These are phyloP conservation scores for Hypoxylon lenormandii DNA, from an alignment of 495 filamentous ascomycete genomes.

Conservation along the genomic window DNA sequence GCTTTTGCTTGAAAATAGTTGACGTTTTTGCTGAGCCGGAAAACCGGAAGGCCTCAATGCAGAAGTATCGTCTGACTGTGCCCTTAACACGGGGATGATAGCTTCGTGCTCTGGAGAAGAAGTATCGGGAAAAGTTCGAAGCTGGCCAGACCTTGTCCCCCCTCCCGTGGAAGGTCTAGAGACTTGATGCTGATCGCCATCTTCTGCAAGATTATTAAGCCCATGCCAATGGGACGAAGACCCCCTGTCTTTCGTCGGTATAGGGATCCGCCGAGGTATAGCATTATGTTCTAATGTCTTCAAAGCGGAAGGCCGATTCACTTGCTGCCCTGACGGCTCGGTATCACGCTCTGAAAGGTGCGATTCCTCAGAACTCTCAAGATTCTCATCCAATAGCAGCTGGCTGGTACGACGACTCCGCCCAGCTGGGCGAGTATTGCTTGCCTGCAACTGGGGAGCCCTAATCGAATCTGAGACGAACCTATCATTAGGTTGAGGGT, in stretches of 20 bases:
- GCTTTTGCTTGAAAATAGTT: constrained; percentile 32
- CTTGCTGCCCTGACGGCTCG: neutral
- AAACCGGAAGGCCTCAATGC: constrained; percentile 29
- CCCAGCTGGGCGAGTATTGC: neutral
- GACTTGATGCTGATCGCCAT: constrained; percentile 23
- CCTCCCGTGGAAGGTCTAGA: constrained; percentile 1
- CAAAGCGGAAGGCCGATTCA: constrained; percentile 2
- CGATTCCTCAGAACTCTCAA: neutral
- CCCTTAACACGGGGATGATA: constrained; percentile 7
- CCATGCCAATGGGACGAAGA: constrained; percentile 3
- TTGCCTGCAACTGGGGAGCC: neutral
- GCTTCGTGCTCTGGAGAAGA: constrained; percentile 34
- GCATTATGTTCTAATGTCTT: constrained; percentile 15
- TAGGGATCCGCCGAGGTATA: constrained; percentile 3
- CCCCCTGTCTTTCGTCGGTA: neutral
- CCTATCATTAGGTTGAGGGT: constrained; percentile 3
- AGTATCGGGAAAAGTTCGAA: constrained; percentile 40
- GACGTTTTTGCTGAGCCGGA: constrained; percentile 35
- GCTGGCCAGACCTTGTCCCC: constrained; percentile 15
- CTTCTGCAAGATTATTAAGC: constrained; percentile 29
- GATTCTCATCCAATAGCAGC: neutral
- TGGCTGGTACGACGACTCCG: neutral
- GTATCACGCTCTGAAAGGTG: neutral
- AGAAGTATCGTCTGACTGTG: constrained; percentile 1
- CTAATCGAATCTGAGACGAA: constrained; percentile 13